phyloP scores from a whole-genome alignment of 2,329 filamentous ascomycete species.

The Aspergillus terreus region DNA sequence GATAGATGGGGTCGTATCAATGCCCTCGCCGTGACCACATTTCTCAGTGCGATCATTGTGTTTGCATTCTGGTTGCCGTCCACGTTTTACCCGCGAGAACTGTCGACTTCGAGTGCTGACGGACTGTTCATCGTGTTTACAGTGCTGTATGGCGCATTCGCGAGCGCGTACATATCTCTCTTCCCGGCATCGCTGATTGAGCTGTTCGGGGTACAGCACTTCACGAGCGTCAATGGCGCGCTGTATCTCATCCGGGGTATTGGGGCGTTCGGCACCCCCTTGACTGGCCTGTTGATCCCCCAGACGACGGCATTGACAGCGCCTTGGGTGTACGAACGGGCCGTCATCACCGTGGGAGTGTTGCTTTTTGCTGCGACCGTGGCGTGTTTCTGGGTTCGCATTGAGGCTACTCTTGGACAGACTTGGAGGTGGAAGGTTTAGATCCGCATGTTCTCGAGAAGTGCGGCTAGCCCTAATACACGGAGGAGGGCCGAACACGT shows the following conservation, averaged over 20 bases:
- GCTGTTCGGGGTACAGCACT: slow-evolving; percentile 36
- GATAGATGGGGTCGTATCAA: slow-evolving; percentile 41
- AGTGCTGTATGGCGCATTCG: slow-evolving; percentile 35
- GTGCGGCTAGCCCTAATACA: no score
- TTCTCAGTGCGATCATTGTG: slow-evolving; percentile 28
- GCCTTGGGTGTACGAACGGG: slow-evolving; percentile 21
- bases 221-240: slow-evolving; percentile 36
- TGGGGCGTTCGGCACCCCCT: slow-evolving; percentile 37
- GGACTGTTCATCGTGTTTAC: slow-evolving; percentile 32
- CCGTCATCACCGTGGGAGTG: slow-evolving; percentile 22
- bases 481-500: no score
- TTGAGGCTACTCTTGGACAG: slow-evolving; percentile 21
- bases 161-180: slow-evolving; percentile 38
- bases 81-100: slow-evolving; percentile 12
- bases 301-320: slow-evolving; percentile 15
- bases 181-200: slow-evolving; percentile 34
- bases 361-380: slow-evolving; percentile 25
- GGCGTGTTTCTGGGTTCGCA: slow-evolving; percentile 24
- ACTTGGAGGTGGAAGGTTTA: slow-evolving; percentile 21
- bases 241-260: slow-evolving; percentile 38
- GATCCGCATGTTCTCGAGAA: not conserved
- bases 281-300: slow-evolving; percentile 26
- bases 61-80: slow-evolving; percentile 26
- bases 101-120: slow-evolving; percentile 8
- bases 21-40: slow-evolving; percentile 32